Percentiles rank a stretch among this genome's conserved stretches.
phyloP scores from a whole-genome alignment of 495 filamentous ascomycete genomes.

The Aspergillus biplanus region DNA sequence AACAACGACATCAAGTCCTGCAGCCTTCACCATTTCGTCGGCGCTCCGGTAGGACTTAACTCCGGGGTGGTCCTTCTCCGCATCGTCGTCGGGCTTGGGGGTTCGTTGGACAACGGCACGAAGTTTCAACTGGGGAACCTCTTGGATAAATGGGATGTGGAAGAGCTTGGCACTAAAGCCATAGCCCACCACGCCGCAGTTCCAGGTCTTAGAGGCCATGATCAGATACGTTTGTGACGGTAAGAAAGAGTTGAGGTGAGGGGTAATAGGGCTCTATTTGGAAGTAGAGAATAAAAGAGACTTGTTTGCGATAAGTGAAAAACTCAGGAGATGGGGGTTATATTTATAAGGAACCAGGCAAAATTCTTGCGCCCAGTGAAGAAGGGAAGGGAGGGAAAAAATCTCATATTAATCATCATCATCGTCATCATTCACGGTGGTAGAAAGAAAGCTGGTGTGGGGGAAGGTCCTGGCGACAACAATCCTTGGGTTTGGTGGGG shows the following conservation, averaged over 20 bases:
- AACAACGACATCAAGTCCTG: slow-evolving; percentile 69
- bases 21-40: slow-evolving; percentile 67
- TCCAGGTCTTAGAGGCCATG: slow-evolving; percentile 56
- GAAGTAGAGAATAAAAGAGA: background rate
- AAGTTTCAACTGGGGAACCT: slow-evolving; percentile 66
- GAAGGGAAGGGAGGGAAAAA: background rate
- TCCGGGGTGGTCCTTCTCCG: slow-evolving; percentile 66
- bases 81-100: slow-evolving; percentile 65
- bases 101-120: slow-evolving; percentile 80
- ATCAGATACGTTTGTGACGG: slow-evolving; percentile 13
- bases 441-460: slow-evolving; percentile 31
- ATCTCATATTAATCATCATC: background rate
- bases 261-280: slow-evolving; percentile 7
- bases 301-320: background rate
- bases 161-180: slow-evolving; percentile 86
- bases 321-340: slow-evolving; percentile 21
- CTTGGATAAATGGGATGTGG: slow-evolving; percentile 83
- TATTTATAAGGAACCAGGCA: slow-evolving; percentile 1
- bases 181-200: slow-evolving; percentile 66
- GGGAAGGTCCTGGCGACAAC: slow-evolving; percentile 50
- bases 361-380: background rate
- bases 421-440: background rate
- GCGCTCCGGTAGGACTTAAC: slow-evolving; percentile 65
- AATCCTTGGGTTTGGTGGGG: slow-evolving; percentile 33
- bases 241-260: slow-evolving; percentile 7